A percentile compares a stretch with the other conserved stretches of the same genome.
Conservation (phyloP, 1,284 basidiomycete species). For the Stereum hirsutum region DNA sequence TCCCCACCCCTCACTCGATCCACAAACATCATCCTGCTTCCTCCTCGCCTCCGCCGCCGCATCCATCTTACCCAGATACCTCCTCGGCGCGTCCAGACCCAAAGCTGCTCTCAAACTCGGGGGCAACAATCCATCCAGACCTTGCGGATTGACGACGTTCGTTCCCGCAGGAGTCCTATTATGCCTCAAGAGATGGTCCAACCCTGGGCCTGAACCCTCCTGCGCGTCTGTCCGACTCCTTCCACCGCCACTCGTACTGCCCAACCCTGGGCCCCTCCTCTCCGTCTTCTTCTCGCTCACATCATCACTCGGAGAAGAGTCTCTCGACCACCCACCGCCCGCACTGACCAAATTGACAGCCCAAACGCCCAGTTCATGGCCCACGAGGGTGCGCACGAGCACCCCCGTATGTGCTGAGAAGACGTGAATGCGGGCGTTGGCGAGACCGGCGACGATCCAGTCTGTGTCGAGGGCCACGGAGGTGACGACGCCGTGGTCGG, state of each 20-base stretch:
- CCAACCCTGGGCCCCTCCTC: conserved; percentile 1
- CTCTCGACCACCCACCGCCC: conserved; percentile 15
- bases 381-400: conserved; percentile 69
- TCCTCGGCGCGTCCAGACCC: conserved; percentile 20
- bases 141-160: conserved; percentile 14
- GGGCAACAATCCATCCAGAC: conserved; percentile 20
- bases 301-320: no score
- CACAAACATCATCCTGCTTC: conserved; percentile 55
- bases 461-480: conserved; percentile 80
- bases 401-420: conserved; percentile 80
- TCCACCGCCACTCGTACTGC: no score
- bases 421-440: conserved; percentile 82
- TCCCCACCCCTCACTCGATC: conserved; percentile 59
- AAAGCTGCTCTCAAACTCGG: conserved; percentile 23
- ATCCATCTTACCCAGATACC: conserved; percentile 1
- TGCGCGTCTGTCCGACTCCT: no score
- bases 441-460: conserved; percentile 87
- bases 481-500: conserved; percentile 75
- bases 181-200: conserved; percentile 5
- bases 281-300: background rate
- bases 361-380: conserved; percentile 91
- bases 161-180: conserved; percentile 10
- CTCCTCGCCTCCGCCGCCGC: conserved; percentile 1
- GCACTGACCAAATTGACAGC: conserved; percentile 66
- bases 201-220: no score